Base-by-base conservation (phyloP, 768 basidiomycete species). In the Mycena alexandri region DNA sequence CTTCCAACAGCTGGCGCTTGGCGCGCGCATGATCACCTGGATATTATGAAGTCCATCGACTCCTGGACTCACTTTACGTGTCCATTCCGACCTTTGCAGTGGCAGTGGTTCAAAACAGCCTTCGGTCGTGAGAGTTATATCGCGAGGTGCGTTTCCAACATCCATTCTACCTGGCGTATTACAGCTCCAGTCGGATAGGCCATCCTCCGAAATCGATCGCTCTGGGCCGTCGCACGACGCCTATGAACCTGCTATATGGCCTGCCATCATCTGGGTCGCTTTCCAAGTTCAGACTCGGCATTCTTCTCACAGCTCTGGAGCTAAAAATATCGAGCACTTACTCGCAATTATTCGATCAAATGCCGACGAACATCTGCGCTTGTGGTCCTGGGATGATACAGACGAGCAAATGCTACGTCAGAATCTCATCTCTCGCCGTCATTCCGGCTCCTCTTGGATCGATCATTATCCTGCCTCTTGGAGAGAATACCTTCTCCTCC, bases 51-150 rank as follows among this genome's bases (percentile, higher is more conserved):
- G 25, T 43, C 25, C 38, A 61, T 69, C 52, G 58, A 69, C 43
- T 51, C 50, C 19, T 69, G 68, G 68, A 56, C 51, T 0, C 50
- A 69, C 42, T 69, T 55, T 44, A 69, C 68, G 14, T 51, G 51
- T 24, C 68, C 68, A n/a, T 69, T 69, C 6, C 68, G 68, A 41
- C 53, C 52, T 19, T 64, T 51, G 36, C 36, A 64, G 4, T 69
- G 68, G 68, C 62, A 64, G 53, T 69, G 68, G 68, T 69, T 69
- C 29, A 63, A 46, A 34, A 55, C 63, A 14, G 68, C 63, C 14
- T 44, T 69, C 21, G 29, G 29, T 29, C 29, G 29, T 6, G 29
- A 6, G 29, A 29, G 29, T 29, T 29, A 29, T 29, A 29, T 29
- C 6, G 3, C 29, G 29, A 29, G 29, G 29, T 29, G 29, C 29